phyloP scores from a whole-genome alignment of 225 moss, liverwort and hornwort species.

The Anthoceros angustus region DNA sequence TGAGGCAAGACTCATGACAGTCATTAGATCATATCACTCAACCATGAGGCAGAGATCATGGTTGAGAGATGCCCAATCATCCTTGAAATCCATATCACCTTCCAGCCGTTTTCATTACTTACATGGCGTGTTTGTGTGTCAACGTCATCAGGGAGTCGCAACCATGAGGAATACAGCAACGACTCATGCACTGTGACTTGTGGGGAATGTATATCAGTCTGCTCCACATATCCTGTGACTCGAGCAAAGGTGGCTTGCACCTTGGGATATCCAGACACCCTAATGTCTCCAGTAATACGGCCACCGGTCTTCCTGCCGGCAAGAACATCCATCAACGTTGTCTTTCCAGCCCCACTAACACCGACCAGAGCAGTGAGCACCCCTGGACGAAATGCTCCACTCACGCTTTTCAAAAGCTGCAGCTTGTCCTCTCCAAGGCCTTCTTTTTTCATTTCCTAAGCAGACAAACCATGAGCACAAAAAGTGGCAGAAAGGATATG shows the following conservation, averaged over 20 bases:
- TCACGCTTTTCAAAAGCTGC: slow-evolving; percentile 23
- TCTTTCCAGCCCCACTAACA: slow-evolving; percentile 33
- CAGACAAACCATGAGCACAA: not conserved
- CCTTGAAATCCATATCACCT: not conserved
- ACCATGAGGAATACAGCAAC: slow-evolving; percentile 23
- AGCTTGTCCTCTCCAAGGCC: slow-evolving; percentile 15
- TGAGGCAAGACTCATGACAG: not conserved
- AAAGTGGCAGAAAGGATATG: not conserved
- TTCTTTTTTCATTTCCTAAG: slow-evolving; percentile 25
- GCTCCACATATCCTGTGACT: slow-evolving; percentile 34
- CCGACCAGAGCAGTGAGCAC: slow-evolving; percentile 32
- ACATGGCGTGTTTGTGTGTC: slow-evolving; percentile 19
- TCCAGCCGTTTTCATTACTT: not conserved
- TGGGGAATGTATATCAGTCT: slow-evolving; percentile 34
- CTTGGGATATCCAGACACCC: slow-evolving; percentile 24
- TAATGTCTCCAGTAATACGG: slow-evolving; percentile 28
- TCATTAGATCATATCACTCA: not conserved
- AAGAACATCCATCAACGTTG: slow-evolving; percentile 35
- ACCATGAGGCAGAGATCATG: not conserved
- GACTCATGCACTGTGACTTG: slow-evolving; percentile 29
- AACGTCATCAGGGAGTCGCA: slow-evolving; percentile 17
- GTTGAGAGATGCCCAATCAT: not conserved
- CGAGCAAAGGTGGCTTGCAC: slow-evolving; percentile 29
- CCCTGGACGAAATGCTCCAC: slow-evolving; percentile 30
- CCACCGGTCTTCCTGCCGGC: slow-evolving; percentile 36